Evolutionary conservation across 1,284 basidiomycete species (phyloP), one percentile per base, ranked within the genome.

Genomic region (Ganoderma boninense): DNA sequence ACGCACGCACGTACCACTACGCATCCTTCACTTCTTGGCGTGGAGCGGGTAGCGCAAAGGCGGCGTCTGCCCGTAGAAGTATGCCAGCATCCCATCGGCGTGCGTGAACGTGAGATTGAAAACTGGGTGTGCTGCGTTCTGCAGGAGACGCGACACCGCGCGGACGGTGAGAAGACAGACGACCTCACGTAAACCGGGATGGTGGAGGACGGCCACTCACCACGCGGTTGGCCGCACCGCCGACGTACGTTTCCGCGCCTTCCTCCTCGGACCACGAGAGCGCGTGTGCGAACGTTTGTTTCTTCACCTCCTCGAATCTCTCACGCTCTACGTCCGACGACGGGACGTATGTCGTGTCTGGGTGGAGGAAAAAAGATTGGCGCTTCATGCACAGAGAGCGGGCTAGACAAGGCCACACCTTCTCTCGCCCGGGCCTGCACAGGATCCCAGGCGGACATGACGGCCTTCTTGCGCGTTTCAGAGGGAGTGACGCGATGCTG

Each of bases 61-160:
- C 49, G 87, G 70, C 0, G 70, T 80, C 74, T 96, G 94, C 5
- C 84, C 82, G 80, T 96, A 96, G 79, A 96, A 96, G 81, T 95
- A 86, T 7, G 86, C 83, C 87, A 95, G 89, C 49, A 97, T 88
- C 0, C 82, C 87, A 75, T 93, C 88, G 1, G 91, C 83, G 76
- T 95, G 91, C 0, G 93, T 91, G 7, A 92, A 87, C 0, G 94
- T 92, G 57, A 97, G 80, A 76, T 96, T 96, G 80, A 96, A 94
- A n/a, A 97, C 76, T 0, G 96, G 95, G 75, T 96, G 94, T 0
- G 94, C 95, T 1, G 95, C 94, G 76, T 97, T 97, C 94, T 96
- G 74, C 18, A 26, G 49, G 54, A n/a, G 26, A 32, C n/a, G 20
- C 16, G 57, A 35, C 35, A 14, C 26, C 62, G 44, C 29, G 46